Evolutionary conservation across 768 basidiomycete species (phyloP), one percentile per base, ranked within the genome.

Genomic region (Lactarius indigo): DNA sequence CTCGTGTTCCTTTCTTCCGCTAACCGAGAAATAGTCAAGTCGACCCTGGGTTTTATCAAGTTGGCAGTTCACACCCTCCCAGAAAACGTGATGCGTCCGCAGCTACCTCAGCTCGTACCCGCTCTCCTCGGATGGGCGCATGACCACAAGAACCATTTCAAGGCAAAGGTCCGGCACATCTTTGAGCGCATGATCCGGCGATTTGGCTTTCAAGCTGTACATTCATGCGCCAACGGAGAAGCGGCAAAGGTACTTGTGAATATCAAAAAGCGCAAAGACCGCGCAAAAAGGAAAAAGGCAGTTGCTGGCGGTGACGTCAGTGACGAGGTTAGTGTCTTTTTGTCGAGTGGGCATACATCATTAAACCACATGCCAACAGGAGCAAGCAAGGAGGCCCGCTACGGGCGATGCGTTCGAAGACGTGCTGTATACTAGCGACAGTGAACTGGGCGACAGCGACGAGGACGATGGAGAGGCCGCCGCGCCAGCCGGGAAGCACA

Each of bases 71-170:
- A 98, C 73, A 89, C 93, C 0, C 83, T 98, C 30, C 83, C 94
- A 0, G 71, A 80, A 0, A 84, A 89, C 4, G 76, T 92, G 66
- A 79, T 97, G 55, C 84, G 83, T n/a, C 91, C 90, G 0, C 88
- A 96, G 71, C 81, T 99, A 10, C 80, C 82, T 30, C 81, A 81
- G 28, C 82, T 98, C 28, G 92, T 98, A 0, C 92, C 94, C 1
- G 90, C 89, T 0, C 82, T 99, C 15, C 80, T 98, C 39, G 83
- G 82, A 56, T 96, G 97, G 94, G 93, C 94, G 6, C 94, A 97
- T 74, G 96, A 98, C 74, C 96, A 98, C 78, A 96, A 96, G 76
- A 98, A 98, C 73, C 97, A 98, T 75, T 98, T 99, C 87, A 98
- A 98, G 77, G 81, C 85, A 59, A 98, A 98, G 80, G 94, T 97